Percentiles rank a stretch among this genome's conserved stretches.
Conservation (phyloP, 306 rosid species). For the Crotalaria pallida region DNA sequence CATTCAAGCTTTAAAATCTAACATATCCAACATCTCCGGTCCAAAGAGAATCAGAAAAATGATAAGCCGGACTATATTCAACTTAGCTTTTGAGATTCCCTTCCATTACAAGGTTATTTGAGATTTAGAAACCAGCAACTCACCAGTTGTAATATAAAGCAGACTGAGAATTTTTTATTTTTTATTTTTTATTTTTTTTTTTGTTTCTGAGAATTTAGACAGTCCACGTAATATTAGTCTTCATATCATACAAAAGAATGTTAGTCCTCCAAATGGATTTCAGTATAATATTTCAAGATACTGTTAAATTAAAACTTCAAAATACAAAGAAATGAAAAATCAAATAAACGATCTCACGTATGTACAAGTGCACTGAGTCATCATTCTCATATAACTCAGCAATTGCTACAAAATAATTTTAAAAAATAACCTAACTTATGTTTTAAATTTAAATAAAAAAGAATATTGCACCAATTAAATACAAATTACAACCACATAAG, state of each 20-base stretch:
- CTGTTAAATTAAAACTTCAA: not conserved
- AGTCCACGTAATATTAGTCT: no score
- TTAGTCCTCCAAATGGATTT: not conserved
- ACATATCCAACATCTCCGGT: no score
- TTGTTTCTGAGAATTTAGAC: no score
- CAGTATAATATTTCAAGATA: not conserved
- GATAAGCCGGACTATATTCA: no score
- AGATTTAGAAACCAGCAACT: no score
- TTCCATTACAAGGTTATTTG: no score
- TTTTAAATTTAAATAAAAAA: constrained; percentile 19
- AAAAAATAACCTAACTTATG: constrained; percentile 21
- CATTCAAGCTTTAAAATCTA: no score
- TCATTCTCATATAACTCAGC: constrained; percentile 28
- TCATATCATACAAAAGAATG: not conserved
- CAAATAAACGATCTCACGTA: constrained; percentile 25
- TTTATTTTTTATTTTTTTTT: no score
- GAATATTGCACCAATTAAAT: constrained; percentile 27
- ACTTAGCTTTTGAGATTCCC: no score
- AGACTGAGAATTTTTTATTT: no score
- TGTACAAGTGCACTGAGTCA: constrained; percentile 41
- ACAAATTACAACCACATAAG: constrained; percentile 36
- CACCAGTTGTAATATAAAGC: no score
- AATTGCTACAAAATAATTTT: not conserved
- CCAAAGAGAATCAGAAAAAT: no score
- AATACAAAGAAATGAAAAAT: constrained; percentile 8